phyloP scores from a whole-genome alignment of 2,329 filamentous ascomycete genomes.

The Calycina herbarum region DNA sequence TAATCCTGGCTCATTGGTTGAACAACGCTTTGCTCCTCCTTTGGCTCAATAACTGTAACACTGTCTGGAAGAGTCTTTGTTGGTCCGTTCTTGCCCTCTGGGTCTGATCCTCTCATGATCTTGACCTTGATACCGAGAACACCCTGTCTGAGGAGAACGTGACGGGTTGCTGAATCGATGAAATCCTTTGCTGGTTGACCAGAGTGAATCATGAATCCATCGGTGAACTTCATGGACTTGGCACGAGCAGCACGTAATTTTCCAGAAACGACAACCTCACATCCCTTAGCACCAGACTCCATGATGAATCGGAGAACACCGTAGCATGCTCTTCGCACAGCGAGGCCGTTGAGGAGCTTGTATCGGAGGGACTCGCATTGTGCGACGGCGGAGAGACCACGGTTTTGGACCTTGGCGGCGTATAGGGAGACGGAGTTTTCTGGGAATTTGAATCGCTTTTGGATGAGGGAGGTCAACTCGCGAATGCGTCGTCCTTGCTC shows the following conservation, averaged over 20 bases:
- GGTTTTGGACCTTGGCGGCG: conserved; percentile 99
- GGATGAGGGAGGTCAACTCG: conserved; percentile 99
- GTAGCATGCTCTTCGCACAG: conserved; percentile 98
- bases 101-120: conserved; percentile 99
- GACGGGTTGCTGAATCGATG: conserved; percentile 96
- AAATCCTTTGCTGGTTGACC: conserved; percentile 99
- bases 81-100: conserved; percentile 97
- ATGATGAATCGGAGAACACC: conserved; percentile 99
- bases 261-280: conserved; percentile 98
- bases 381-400: conserved; percentile 98
- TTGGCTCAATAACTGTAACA: conserved; percentile 99
- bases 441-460: conserved; percentile 99
- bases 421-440: conserved; percentile 99
- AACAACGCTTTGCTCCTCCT: conserved; percentile 95
- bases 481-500: conserved; percentile 99
- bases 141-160: conserved; percentile 99
- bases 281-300: conserved; percentile 99
- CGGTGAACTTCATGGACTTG: conserved; percentile 99
- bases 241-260: conserved; percentile 98
- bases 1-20: conserved; percentile 98
- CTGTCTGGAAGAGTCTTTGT: conserved; percentile 97
- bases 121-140: conserved; percentile 99
- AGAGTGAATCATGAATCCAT: conserved; percentile 99
- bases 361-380: conserved; percentile 99
- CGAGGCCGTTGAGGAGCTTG: conserved; percentile 99